Evolutionary conservation across 1,284 basidiomycete genomes (phyloP).

Genomic region (Boletellus sp.): DNA sequence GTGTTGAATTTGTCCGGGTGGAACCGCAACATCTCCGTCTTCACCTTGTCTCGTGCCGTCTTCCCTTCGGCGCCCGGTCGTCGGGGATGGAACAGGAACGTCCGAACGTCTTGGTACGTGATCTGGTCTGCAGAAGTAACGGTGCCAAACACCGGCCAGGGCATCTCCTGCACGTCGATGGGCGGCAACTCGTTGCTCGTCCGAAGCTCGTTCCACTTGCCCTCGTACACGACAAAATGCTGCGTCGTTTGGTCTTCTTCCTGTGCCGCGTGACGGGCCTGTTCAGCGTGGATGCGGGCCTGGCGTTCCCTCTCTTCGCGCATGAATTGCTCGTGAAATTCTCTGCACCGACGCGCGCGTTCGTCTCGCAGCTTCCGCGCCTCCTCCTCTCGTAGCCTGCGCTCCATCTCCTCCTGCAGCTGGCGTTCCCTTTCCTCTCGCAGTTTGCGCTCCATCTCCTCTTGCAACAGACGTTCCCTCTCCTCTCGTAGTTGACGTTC

Average conservation of each 20-base stretch:
- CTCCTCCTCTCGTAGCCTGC: background rate
- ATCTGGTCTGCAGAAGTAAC: conserved; percentile 26
- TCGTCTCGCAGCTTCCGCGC: background rate
- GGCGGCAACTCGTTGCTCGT: conserved; percentile 9
- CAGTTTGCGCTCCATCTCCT: background rate
- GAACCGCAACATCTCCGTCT: conserved; percentile 46
- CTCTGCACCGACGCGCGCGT: background rate
- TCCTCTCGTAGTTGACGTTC: conserved; percentile 8
- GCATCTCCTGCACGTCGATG: conserved; percentile 36
- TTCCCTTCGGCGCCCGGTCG: conserved; percentile 32
- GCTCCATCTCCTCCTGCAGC: background rate
- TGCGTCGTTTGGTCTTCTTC: conserved; percentile 5
- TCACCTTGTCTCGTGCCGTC: conserved; percentile 36
- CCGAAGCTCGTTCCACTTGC: conserved; percentile 40
- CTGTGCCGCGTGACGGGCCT: conserved; percentile 4
- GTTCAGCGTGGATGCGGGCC: conserved; percentile 12
- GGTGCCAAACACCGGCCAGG: conserved; percentile 43
- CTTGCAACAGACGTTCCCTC: background rate
- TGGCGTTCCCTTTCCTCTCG: conserved; percentile 5
- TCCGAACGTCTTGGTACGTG: conserved; percentile 29
- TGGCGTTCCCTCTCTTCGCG: conserved; percentile 1
- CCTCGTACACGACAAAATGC: conserved; percentile 32
- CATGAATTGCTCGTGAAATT: background rate
- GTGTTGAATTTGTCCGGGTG: conserved; percentile 52
- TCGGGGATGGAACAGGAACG: conserved; percentile 39